phyloP scores from a whole-genome alignment of 176 grass and related monocot species.

The Oryza coarctata region DNA sequence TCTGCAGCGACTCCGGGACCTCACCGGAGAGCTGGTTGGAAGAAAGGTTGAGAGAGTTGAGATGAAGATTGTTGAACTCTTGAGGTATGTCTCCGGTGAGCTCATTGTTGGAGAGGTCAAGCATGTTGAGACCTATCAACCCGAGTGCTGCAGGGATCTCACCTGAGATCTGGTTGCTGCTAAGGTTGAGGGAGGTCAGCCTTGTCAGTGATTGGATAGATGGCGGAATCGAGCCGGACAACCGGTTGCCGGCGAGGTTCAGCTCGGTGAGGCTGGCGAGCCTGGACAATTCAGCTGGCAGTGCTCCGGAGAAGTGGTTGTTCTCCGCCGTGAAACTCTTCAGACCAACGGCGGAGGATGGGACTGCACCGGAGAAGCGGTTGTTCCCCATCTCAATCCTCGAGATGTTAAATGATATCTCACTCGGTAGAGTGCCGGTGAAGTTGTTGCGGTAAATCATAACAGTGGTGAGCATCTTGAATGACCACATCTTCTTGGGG shows the following conservation, averaged over 20 bases:
- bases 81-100: slow-evolving; percentile 49
- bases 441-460: slow-evolving; percentile 50
- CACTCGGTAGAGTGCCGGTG: slow-evolving; percentile 39
- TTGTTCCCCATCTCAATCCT: slow-evolving; percentile 51
- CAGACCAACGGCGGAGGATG: background rate
- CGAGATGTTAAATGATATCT: slow-evolving; percentile 26
- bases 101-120: slow-evolving; percentile 67
- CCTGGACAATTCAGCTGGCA: slow-evolving; percentile 2
- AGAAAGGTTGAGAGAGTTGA: slow-evolving; percentile 56
- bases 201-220: background rate
- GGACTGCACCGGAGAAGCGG: slow-evolving; percentile 40
- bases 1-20: slow-evolving; percentile 43
- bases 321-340: slow-evolving; percentile 19
- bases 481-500: slow-evolving; percentile 46
- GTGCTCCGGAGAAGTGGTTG: slow-evolving; percentile 33
- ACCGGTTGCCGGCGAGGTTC: slow-evolving; percentile 27
- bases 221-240: slow-evolving; percentile 41
- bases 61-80: slow-evolving; percentile 40
- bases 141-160: slow-evolving; percentile 47
- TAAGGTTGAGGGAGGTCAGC: slow-evolving; percentile 39
- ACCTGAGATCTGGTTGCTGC: slow-evolving; percentile 44
- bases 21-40: slow-evolving; percentile 53
- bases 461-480: background rate
- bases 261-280: slow-evolving; percentile 23
- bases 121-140: slow-evolving; percentile 5